Evolutionary conservation across 108 stramenopile species (phyloP), one percentile per base, ranked within the genome.

Genomic region (Cyclostephanos invisitatus): DNA sequence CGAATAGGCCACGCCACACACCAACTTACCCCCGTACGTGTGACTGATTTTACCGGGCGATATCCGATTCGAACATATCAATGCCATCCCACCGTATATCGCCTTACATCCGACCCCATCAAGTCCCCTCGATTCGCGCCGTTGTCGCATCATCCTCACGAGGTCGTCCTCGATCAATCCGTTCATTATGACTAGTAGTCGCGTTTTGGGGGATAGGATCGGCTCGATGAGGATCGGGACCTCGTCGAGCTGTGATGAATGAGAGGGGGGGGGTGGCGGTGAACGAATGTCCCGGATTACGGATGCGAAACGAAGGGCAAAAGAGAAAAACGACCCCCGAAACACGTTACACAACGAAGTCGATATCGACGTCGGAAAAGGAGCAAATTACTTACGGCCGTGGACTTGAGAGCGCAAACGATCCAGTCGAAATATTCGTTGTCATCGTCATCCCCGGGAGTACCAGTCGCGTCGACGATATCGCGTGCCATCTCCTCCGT

Each of bases 91-190:
- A 12, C 87, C 92, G 54, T 90, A 94, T 35, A 94, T 68, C 10
- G 92, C 88, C 18, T 62, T 77, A 74, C 91, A 92, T 53, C 83
- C 74, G 20, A 51, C 57, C 17, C 80, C 72, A 49, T 77, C 68
- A 38, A 77, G 66, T 50, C 74, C 75, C 15, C 64, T 17, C 18
- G 18, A 5, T 40, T 50, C 60, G 40, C 54, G 53, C 57, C 50
- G 36, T 36, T 73, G 25, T 47, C 68, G 57, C 65, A 74, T n/a
- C 57, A 57, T 56, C 37, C 58, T 22, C 21, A 90, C 66, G 24
- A 95, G 49, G 68, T 95, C 94, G 48, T 91, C 85, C 54, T 95
- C 94, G 32, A 91, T 83, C 50, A 96, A 60, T 8, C 94, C 94
- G 68, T 96, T 96, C 90, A 93, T 96, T 21, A 96, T 90, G 7